These are phyloP conservation scores for Aureobasidium sp. DNA, from an alignment of 2,329 filamentous ascomycete species.

Conservation along the genomic window DNA sequence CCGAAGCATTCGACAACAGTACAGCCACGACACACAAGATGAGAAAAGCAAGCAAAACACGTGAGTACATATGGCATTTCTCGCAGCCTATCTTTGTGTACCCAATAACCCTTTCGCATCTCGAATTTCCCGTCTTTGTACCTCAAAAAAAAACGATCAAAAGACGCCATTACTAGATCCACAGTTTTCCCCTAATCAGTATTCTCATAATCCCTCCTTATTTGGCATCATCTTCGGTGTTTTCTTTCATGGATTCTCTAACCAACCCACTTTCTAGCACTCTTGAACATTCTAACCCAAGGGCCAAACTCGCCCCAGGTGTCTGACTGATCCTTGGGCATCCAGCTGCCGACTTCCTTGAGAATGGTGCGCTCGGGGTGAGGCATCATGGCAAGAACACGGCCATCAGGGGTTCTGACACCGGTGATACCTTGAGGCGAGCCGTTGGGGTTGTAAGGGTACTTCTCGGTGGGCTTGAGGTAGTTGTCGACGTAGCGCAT, in stretches of 20 bases:
- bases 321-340: constrained; percentile 52
- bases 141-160: not conserved
- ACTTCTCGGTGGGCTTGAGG: constrained; percentile 64
- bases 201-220: not conserved
- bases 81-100: not conserved
- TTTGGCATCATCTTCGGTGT: not conserved
- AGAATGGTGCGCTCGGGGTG: constrained; percentile 87
- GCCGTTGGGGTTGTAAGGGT: constrained; percentile 86
- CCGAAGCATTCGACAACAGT: too few relatives aligned
- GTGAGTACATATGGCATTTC: not conserved
- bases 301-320: constrained; percentile 76
- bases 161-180: not conserved
- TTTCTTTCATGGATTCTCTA: constrained; percentile 13
- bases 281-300: constrained; percentile 80
- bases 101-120: not conserved
- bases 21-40: not conserved
- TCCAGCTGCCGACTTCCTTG: constrained; percentile 68
- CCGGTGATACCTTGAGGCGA: constrained; percentile 74
- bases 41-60: not conserved
- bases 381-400: constrained; percentile 84
- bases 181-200: not conserved
- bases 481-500: constrained; percentile 82
- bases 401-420: constrained; percentile 66
- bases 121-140: not conserved
- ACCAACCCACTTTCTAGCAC: constrained; percentile 80